phyloP scores from a whole-genome alignment of 805 yeast genomes.

The Nakazawaea anatomiae region DNA sequence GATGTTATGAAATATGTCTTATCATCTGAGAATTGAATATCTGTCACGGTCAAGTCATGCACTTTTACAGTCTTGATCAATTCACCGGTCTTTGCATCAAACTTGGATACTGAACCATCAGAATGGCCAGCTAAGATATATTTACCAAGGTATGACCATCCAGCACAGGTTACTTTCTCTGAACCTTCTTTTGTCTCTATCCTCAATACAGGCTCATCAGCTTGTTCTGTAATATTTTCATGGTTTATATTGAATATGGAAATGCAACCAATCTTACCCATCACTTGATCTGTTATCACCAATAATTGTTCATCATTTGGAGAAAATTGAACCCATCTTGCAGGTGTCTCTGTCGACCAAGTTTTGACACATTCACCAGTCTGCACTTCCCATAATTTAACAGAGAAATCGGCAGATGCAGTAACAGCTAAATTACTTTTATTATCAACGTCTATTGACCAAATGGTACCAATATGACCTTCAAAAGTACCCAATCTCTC shows the following conservation, averaged over 20 bases:
- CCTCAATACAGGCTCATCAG: constrained; percentile 48
- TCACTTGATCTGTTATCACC: constrained; percentile 83
- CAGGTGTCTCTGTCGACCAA: constrained; percentile 79
- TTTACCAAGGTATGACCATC: constrained; percentile 75
- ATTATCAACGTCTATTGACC: constrained; percentile 85
- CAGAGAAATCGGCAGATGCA: constrained; percentile 85
- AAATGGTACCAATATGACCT: constrained; percentile 90
- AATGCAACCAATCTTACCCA: constrained; percentile 82
- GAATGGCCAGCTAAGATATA: constrained; percentile 82
- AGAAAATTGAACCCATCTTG: constrained; percentile 81
- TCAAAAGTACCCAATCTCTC: constrained; percentile 91
- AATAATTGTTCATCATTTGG: constrained; percentile 65
- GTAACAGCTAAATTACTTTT: constrained; percentile 69
- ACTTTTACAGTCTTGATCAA: constrained; percentile 49
- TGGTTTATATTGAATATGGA: constrained; percentile 57
- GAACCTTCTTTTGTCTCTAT: constrained; percentile 57
- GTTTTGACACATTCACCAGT: constrained; percentile 72
- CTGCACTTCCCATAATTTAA: constrained; percentile 77
- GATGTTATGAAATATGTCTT: constrained; percentile 86
- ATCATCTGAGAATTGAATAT: constrained; percentile 85
- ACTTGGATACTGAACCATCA: constrained; percentile 80
- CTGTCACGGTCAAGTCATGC: constrained; percentile 79
- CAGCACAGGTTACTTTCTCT: constrained; percentile 72
- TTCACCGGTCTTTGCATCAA: constrained; percentile 72
- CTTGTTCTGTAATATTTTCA: constrained; percentile 37